phyloP scores from a whole-genome alignment of 805 yeast genomes.

The Sugiyamaella mastotermitis region DNA sequence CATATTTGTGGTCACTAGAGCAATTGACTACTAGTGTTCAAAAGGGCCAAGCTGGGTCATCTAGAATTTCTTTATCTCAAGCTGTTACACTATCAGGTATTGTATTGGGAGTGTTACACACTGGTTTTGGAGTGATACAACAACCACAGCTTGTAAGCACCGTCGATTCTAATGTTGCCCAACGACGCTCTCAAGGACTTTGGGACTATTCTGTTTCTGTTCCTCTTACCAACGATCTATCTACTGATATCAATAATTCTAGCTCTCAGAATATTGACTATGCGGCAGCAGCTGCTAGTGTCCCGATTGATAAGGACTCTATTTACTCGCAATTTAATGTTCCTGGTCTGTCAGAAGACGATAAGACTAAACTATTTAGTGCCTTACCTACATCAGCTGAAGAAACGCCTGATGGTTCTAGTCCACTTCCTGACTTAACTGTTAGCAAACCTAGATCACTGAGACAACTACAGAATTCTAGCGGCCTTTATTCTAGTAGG shows the following conservation, averaged over 20 bases:
- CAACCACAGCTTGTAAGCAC: neutral
- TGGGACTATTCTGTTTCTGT: neutral
- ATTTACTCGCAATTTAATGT: neutral
- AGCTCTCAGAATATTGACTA: neutral
- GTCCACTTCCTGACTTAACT: slow-evolving; percentile 8
- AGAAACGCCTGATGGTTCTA: slow-evolving; percentile 2
- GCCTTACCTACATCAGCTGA: slow-evolving; percentile 5
- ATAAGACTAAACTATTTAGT: slow-evolving; percentile 9
- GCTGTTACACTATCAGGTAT: neutral
- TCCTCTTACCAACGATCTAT: no score
- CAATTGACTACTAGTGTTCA: neutral
- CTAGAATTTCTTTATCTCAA: neutral
- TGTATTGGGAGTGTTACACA: neutral
- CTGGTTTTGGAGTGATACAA: neutral
- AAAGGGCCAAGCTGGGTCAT: neutral
- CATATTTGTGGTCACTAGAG: neutral
- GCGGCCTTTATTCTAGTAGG: slow-evolving; percentile 4
- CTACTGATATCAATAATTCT: no score
- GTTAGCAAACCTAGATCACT: slow-evolving; percentile 16
- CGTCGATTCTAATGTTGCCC: neutral
- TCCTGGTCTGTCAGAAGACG: slow-evolving; percentile 5
- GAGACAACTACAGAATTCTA: slow-evolving; percentile 12
- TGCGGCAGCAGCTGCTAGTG: neutral
- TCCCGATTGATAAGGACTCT: slow-evolving; percentile 1
- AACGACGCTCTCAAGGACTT: neutral